A percentile compares a stretch with the other conserved stretches of the same genome.
phyloP scores from a whole-genome alignment of 2,329 filamentous ascomycete species.

The Talaromyces verruculosus region DNA sequence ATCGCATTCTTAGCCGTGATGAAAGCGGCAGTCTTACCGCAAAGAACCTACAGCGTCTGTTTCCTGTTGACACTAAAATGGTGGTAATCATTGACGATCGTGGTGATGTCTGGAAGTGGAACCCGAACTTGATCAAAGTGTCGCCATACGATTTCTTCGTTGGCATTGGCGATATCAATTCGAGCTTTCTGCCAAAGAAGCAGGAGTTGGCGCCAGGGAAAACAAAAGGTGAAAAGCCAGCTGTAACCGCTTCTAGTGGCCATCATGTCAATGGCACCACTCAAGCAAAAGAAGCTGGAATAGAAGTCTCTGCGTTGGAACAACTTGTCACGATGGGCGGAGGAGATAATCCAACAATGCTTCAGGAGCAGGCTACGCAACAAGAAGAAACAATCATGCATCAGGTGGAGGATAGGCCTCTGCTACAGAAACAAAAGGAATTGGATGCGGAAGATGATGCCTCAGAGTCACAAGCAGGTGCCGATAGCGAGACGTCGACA shows the following conservation, averaged over 20 bases:
- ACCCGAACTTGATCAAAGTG: conserved; percentile 90
- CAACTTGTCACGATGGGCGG: conserved; percentile 75
- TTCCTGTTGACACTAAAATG: conserved; percentile 98
- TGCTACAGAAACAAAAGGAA: conserved; percentile 89
- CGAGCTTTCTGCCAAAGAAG: conserved; percentile 87
- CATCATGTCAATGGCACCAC: conserved; percentile 37
- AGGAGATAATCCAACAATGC: conserved; percentile 64
- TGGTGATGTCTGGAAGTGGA: conserved; percentile 94
- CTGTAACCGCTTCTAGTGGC: conserved; percentile 23
- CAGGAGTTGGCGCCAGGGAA: conserved; percentile 48
- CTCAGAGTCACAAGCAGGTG: conserved; percentile 49
- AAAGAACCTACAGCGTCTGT: conserved; percentile 86
- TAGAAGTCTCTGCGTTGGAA: conserved; percentile 62
- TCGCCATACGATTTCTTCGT: conserved; percentile 97
- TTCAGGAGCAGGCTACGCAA: conserved; percentile 76
- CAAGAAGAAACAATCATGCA: conserved; percentile 86
- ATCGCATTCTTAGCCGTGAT: conserved; percentile 92
- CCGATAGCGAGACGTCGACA: conserved; percentile 47
- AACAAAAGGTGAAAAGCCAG: conserved; percentile 29
- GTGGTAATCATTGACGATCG: conserved; percentile 98
- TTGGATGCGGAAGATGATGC: conserved; percentile 81
- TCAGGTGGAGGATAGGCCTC: conserved; percentile 82
- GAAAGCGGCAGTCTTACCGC: conserved; percentile 91
- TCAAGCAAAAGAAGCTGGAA: conserved; percentile 26
- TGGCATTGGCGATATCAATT: conserved; percentile 97